A percentile compares a stretch with the other conserved stretches of the same genome.
These are phyloP conservation scores for Wickerhamiella sergipiensis DNA, from an alignment of 805 yeast genomes.

Conservation along the genomic window DNA sequence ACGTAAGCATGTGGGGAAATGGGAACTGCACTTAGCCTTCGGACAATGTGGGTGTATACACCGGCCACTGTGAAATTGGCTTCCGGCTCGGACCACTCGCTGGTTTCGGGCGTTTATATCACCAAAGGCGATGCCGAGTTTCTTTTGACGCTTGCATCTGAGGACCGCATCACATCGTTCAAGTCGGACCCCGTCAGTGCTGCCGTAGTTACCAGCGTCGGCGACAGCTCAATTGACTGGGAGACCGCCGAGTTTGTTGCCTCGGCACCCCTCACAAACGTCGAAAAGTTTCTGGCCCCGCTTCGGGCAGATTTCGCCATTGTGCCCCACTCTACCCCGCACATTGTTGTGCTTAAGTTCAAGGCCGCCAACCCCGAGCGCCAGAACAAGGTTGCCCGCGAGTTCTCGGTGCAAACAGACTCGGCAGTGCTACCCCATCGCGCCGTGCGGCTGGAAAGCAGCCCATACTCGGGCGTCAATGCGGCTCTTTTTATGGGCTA, in stretches of 20 bases:
- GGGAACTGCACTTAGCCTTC: not conserved
- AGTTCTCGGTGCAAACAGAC: not conserved
- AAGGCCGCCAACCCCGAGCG: not conserved
- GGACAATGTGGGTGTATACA: not conserved
- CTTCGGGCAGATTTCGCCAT: slow-evolving; percentile 7
- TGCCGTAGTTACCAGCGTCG: slow-evolving; percentile 1
- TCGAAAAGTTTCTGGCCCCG: not conserved
- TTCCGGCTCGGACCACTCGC: not conserved
- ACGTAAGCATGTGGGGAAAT: not conserved
- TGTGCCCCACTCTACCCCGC: slow-evolving; percentile 5
- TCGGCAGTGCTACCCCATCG: not conserved
- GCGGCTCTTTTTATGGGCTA: slow-evolving; percentile 24
- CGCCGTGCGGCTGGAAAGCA: slow-evolving; percentile 14
- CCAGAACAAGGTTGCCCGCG: not conserved
- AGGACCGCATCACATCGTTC: not conserved
- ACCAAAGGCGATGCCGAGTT: not conserved
- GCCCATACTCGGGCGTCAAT: slow-evolving; percentile 25
- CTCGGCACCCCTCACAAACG: not conserved
- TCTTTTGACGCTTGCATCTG: not conserved
- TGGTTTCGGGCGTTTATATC: slow-evolving; percentile 9
- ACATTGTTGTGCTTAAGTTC: slow-evolving; percentile 9
- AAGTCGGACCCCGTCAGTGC: not conserved
- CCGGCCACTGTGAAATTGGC: slow-evolving; percentile 3
- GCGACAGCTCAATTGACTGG: slow-evolving; percentile 8
- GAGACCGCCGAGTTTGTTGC: slow-evolving; percentile 7